Percentiles rank a stretch among this genome's conserved stretches.
Evolutionary conservation across 192 early-diverging fungal genomes (phyloP).

Genomic region (Gonapodya prolifera): DNA sequence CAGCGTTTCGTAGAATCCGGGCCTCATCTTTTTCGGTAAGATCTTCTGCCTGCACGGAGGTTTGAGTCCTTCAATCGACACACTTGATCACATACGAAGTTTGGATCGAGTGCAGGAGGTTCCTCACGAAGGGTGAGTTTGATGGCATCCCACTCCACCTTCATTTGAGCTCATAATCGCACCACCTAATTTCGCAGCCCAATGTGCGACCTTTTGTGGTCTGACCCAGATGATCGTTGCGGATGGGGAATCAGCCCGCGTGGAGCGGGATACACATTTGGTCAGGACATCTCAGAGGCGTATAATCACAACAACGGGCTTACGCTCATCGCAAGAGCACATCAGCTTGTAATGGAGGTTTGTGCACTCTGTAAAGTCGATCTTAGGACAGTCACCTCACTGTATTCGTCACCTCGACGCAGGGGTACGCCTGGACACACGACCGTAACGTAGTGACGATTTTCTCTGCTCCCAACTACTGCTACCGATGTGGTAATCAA

Average conservation of each 20-base stretch:
- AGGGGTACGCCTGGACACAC: constrained; percentile 98
- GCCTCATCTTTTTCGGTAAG: constrained; percentile 13
- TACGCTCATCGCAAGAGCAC: constrained; percentile 91
- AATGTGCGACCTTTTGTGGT: constrained; percentile 82
- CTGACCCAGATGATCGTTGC: constrained; percentile 74
- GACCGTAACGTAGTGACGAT: constrained; percentile 98
- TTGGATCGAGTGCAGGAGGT: constrained; percentile 92
- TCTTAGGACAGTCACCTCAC: neutral
- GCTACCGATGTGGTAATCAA: constrained; percentile 99
- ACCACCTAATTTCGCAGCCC: constrained; percentile 18
- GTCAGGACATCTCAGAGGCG: constrained; percentile 73
- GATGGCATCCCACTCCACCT: neutral
- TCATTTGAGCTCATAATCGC: neutral
- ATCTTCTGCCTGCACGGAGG: constrained; percentile 99
- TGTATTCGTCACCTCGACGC: too few relatives aligned
- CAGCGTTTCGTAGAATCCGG: neutral
- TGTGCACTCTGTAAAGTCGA: neutral
- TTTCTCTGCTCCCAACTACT: constrained; percentile 98
- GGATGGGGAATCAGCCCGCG: constrained; percentile 81
- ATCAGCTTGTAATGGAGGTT: constrained; percentile 84
- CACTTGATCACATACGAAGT: constrained; percentile 91
- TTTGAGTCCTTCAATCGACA: constrained; percentile 83
- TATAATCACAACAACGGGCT: constrained; percentile 94
- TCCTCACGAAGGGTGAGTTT: constrained; percentile 55
- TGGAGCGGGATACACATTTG: constrained; percentile 80